Conservation (phyloP, 805 yeast genomes). For the Ogataea nitratoaversa region DNA sequence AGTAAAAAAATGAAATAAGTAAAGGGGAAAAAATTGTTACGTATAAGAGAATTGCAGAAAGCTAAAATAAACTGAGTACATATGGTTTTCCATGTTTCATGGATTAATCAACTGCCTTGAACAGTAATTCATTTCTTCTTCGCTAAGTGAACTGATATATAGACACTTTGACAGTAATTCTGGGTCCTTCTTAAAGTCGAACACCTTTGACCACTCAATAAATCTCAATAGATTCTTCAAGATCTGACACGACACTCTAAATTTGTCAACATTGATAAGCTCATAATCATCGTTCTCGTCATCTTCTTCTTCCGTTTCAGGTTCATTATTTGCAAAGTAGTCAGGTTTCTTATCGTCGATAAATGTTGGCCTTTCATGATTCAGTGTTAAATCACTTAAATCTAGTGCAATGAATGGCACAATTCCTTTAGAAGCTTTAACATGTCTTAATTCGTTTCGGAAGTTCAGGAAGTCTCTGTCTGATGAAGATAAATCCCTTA, state of each 20-base stretch:
- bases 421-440: slow-evolving; percentile 67
- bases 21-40: too few species aligned
- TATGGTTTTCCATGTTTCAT: too few species aligned
- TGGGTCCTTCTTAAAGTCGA: slow-evolving; percentile 49
- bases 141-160: slow-evolving; percentile 69
- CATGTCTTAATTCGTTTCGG: slow-evolving; percentile 52
- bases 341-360: slow-evolving; percentile 16
- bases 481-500: slow-evolving; percentile 73
- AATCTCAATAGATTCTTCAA: slow-evolving; percentile 73
- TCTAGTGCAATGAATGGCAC: slow-evolving; percentile 89
- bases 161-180: slow-evolving; percentile 80
- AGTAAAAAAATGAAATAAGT: not conserved
- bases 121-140: slow-evolving; percentile 61
- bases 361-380: slow-evolving; percentile 56
- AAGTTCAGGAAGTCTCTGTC: slow-evolving; percentile 65
- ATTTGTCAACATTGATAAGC: slow-evolving; percentile 73
- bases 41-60: too few species aligned
- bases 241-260: slow-evolving; percentile 68
- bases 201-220: slow-evolving; percentile 80
- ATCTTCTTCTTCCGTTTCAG: slow-evolving; percentile 5
- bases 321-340: slow-evolving; percentile 25
- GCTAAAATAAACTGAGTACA: too few species aligned
- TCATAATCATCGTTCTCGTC: slow-evolving; percentile 28
- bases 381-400: slow-evolving; percentile 75
- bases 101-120: slow-evolving; percentile 18